Evolutionary conservation across 2,329 filamentous ascomycete species (phyloP).

Genomic region (Ophiostoma piceae): DNA sequence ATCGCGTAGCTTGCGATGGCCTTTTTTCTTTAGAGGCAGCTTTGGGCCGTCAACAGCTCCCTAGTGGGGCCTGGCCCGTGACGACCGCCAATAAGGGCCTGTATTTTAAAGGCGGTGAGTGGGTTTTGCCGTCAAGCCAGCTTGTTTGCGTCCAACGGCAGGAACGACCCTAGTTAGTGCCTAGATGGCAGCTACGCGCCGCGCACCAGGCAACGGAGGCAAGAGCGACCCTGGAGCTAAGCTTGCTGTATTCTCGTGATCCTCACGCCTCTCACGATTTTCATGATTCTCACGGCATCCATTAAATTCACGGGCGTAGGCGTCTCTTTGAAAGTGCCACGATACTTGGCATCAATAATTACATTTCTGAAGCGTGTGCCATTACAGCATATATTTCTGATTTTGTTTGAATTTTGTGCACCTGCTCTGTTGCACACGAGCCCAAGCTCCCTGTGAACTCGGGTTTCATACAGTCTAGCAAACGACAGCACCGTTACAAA

Average conservation of each 20-base stretch:
- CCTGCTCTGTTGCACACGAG: background rate
- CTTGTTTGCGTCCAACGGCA: conserved; percentile 21
- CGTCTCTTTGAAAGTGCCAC: background rate
- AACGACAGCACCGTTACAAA: background rate
- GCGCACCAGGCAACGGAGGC: conserved; percentile 21
- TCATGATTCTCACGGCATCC: background rate
- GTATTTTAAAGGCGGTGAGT: conserved; percentile 23
- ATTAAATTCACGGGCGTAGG: background rate
- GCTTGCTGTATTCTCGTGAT: background rate
- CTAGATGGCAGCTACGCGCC: conserved; percentile 2
- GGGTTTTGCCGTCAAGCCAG: conserved; percentile 21
- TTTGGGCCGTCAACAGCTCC: conserved; percentile 24
- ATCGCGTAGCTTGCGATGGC: conserved; percentile 25
- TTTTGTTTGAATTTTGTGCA: background rate
- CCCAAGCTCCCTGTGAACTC: background rate
- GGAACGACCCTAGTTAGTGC: conserved; percentile 18
- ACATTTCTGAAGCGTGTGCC: background rate
- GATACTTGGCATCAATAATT: background rate
- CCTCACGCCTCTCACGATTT: background rate
- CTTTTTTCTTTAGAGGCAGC: conserved; percentile 23
- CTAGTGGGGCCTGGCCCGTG: conserved; percentile 18
- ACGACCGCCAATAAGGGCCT: conserved; percentile 21
- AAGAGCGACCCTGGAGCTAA: conserved; percentile 4
- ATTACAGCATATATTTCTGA: background rate
- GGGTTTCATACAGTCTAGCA: background rate